Percentiles rank a stretch among this genome's conserved stretches.
These are phyloP conservation scores for Rhizophagus prolifer DNA, from an alignment of 192 early-diverging fungal genomes.

Conservation along the genomic window DNA sequence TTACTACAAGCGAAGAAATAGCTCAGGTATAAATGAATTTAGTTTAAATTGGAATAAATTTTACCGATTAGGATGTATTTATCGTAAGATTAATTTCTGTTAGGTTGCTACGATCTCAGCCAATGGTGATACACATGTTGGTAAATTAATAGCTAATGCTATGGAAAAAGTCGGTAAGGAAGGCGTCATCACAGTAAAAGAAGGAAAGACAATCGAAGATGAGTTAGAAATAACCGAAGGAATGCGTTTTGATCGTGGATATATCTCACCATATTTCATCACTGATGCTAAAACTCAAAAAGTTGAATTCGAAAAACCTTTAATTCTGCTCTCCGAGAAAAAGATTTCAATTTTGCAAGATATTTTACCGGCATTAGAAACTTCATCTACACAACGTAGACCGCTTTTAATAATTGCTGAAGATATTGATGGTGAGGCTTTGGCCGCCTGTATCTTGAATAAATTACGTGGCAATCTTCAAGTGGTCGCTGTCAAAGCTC, in stretches of 20 bases:
- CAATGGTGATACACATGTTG: slow-evolving; percentile 98
- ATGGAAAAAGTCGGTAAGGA: slow-evolving; percentile 99
- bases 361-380: slow-evolving; percentile 93
- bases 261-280: slow-evolving; percentile 99
- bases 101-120: slow-evolving; percentile 95
- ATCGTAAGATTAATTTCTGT: not conserved
- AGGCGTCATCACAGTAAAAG: slow-evolving; percentile 99
- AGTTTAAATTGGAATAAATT: not conserved
- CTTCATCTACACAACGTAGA: slow-evolving; percentile 90
- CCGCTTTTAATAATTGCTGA: slow-evolving; percentile 98
- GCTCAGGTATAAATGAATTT: slow-evolving; percentile 70
- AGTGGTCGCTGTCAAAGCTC: slow-evolving; percentile 98
- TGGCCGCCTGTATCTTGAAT: slow-evolving; percentile 99
- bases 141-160: slow-evolving; percentile 94
- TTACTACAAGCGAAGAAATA: slow-evolving; percentile 93
- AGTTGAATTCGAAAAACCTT: slow-evolving; percentile 99
- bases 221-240: slow-evolving; percentile 99
- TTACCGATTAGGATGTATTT: not conserved
- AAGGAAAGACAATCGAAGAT: slow-evolving; percentile 99
- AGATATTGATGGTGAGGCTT: slow-evolving; percentile 98
- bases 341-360: slow-evolving; percentile 97
- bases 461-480: slow-evolving; percentile 98
- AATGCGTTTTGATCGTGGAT: slow-evolving; percentile 99
- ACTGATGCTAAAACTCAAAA: slow-evolving; percentile 98
- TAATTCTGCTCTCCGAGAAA: slow-evolving; percentile 97